These are phyloP conservation scores for Hydnomerulius pinastri DNA, from an alignment of 768 basidiomycete species.

Conservation along the genomic window DNA sequence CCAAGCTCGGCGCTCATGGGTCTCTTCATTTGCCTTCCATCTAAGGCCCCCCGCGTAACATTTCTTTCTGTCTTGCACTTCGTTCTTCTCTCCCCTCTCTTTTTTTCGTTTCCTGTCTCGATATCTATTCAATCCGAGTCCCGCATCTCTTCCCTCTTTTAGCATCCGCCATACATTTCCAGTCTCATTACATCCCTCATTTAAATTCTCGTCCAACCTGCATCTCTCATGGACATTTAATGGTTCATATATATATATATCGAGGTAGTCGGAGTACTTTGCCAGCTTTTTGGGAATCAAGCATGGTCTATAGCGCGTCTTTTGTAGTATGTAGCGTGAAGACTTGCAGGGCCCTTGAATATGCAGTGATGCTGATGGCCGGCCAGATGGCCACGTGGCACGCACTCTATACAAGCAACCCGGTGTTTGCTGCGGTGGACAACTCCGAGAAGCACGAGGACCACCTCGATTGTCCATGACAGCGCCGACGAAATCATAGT, in stretches of 20 bases:
- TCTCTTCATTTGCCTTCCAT: no score
- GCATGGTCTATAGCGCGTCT: background rate
- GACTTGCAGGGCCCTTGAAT: no score
- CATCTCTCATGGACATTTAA: background rate
- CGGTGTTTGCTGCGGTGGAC: background rate
- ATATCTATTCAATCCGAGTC: background rate
- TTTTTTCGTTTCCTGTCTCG: background rate
- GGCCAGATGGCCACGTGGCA: no score
- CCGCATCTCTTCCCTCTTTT: background rate
- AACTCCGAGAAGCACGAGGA: background rate
- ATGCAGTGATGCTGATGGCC: no score
- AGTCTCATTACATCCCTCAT: background rate
- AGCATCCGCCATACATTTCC: background rate
- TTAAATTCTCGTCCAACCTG: background rate
- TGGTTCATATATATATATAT: background rate
- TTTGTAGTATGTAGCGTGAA: no score
- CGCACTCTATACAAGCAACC: background rate
- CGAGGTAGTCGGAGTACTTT: background rate
- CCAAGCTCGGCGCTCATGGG: no score
- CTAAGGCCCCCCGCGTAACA: no score
- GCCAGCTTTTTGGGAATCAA: no score
- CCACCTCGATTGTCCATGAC: background rate
- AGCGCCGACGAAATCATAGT: background rate
- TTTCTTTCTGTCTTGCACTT: background rate
- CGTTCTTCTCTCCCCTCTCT: background rate